A percentile compares a stretch with the other conserved stretches of the same genome.
Conservation (phyloP, 2,329 filamentous ascomycete species). For the Drechslerella coelobrocha region DNA sequence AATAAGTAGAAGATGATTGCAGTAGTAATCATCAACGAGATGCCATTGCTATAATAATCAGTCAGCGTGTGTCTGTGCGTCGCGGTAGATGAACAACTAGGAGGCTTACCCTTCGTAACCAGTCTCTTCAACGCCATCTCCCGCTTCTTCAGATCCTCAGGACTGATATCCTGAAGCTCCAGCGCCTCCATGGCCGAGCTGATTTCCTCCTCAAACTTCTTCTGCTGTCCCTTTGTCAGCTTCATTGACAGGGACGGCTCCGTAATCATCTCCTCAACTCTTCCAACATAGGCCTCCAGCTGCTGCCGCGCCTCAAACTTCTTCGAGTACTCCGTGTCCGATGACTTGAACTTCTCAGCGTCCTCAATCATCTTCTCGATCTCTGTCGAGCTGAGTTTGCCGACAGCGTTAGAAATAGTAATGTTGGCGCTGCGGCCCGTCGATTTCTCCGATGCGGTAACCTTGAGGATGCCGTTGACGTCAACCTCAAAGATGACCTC, state of each 20-base stretch:
- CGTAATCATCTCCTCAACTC: slow-evolving; percentile 97
- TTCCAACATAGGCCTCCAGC: slow-evolving; percentile 97
- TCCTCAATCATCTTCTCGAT: slow-evolving; percentile 97
- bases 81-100: no score
- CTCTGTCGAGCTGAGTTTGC: slow-evolving; percentile 91
- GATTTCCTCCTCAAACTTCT: slow-evolving; percentile 97
- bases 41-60: slow-evolving; percentile 21
- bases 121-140: slow-evolving; percentile 96
- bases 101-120: slow-evolving; percentile 95
- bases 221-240: slow-evolving; percentile 98
- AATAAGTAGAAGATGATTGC: slow-evolving; percentile 6
- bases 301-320: slow-evolving; percentile 98
- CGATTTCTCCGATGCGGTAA: slow-evolving; percentile 98
- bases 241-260: slow-evolving; percentile 95
- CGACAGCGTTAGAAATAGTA: slow-evolving; percentile 99
- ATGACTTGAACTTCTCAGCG: slow-evolving; percentile 97
- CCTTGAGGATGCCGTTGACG: slow-evolving; percentile 99
- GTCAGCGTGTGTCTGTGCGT: slow-evolving; percentile 4
- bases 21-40: slow-evolving; percentile 19
- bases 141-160: slow-evolving; percentile 99
- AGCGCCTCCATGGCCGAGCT: slow-evolving; percentile 97
- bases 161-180: slow-evolving; percentile 87
- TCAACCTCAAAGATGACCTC: slow-evolving; percentile 99
- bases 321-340: slow-evolving; percentile 99
- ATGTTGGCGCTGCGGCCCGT: slow-evolving; percentile 98